Evolutionary conservation across 441 rosid species (phyloP).

Genomic region (Aquilaria agallochum): DNA sequence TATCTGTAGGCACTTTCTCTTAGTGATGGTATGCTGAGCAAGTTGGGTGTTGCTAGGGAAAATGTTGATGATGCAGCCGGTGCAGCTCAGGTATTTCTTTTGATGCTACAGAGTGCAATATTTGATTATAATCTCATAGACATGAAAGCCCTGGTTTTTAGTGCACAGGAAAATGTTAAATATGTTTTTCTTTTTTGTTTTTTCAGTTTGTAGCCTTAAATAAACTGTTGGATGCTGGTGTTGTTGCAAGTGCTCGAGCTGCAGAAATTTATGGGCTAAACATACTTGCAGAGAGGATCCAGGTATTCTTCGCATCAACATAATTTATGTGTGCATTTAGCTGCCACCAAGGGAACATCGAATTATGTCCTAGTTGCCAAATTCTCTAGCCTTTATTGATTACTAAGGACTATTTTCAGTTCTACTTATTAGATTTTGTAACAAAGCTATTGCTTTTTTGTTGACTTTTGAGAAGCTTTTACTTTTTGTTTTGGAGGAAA

Average conservation of each 20-base stretch:
- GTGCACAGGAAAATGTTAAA: background rate
- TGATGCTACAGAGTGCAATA: background rate
- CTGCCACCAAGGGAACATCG: no score
- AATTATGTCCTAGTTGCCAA: no score
- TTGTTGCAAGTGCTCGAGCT: conserved; percentile 51
- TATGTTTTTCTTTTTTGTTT: background rate
- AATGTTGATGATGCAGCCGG: conserved; percentile 38
- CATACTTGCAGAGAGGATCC: conserved; percentile 38
- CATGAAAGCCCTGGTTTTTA: no score
- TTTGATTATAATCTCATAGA: no score
- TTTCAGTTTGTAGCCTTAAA: conserved; percentile 39
- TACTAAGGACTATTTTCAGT: no score
- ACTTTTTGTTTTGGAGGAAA: no score
- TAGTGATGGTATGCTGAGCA: conserved; percentile 32
- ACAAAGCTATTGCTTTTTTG: no score
- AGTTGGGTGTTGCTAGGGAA: conserved; percentile 38
- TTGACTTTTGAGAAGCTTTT: no score
- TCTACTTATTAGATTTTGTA: no score
- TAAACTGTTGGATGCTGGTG: conserved; percentile 46
- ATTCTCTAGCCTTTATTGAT: no score
- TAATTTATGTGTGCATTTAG: no score
- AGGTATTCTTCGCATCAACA: conserved; percentile 20
- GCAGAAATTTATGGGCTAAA: conserved; percentile 53
- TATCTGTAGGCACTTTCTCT: conserved; percentile 39
- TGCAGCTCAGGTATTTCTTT: conserved; percentile 43